phyloP scores from a whole-genome alignment of 371 early-diverging fungal species.

The Enterospora canceri region DNA sequence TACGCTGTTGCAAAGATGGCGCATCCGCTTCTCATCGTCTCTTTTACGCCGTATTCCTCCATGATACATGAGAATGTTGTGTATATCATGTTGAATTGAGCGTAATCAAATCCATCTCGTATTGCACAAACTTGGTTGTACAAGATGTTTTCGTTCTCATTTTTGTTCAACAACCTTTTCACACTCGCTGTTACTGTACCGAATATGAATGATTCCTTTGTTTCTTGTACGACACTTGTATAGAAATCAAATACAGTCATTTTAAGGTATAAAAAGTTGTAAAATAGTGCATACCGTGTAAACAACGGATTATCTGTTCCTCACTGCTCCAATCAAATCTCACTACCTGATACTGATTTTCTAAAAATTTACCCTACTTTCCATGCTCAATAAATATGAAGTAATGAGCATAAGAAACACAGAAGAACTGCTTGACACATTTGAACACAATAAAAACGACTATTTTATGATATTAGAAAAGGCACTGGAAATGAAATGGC shows the following conservation, averaged over 20 bases:
- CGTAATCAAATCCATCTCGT: slow-evolving; percentile 14
- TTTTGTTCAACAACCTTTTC: slow-evolving; percentile 9
- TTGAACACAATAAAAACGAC: not conserved
- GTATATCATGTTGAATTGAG: slow-evolving; percentile 14
- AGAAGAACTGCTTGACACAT: not conserved
- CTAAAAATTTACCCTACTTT: not conserved
- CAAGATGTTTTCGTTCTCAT: slow-evolving; percentile 10
- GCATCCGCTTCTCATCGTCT: not conserved
- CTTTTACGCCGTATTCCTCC: not conserved
- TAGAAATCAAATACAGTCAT: slow-evolving; percentile 15
- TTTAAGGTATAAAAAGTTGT: not conserved
- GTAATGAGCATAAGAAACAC: not conserved
- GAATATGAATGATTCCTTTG: slow-evolving; percentile 18
- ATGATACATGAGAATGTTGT: not conserved
- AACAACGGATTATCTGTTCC: too few species aligned
- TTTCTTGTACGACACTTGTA: slow-evolving; percentile 3
- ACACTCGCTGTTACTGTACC: slow-evolving; percentile 9
- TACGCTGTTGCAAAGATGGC: slow-evolving; percentile 9
- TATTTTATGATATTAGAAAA: not conserved
- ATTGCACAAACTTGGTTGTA: slow-evolving; percentile 7
- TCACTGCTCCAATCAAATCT: too few species aligned
- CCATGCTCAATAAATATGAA: slow-evolving; percentile 7
- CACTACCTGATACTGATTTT: too few species aligned
- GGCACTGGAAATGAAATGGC: not conserved
- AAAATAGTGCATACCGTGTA: too few species aligned